A percentile compares a stretch with the other conserved stretches of the same genome.
Conservation (phyloP, 352 stramenopile genomes). For the Blastocystis hominis region DNA sequence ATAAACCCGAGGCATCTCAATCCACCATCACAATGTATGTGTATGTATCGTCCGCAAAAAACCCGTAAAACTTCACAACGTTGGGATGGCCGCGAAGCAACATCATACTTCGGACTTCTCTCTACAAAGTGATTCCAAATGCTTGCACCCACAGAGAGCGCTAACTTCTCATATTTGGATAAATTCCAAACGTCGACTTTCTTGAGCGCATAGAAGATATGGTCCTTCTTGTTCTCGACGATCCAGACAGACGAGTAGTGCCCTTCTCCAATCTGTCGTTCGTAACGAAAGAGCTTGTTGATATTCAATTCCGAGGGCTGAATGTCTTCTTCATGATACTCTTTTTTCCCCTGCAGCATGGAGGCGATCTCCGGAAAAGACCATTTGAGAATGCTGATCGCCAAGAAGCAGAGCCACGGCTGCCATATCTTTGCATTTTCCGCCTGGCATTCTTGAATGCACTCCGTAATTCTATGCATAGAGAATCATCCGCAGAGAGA, state of each 20-base stretch:
- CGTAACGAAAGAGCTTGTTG: constrained; percentile 39
- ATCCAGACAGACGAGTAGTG: constrained; percentile 35
- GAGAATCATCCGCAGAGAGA: not conserved
- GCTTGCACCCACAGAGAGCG: not conserved
- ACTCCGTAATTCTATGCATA: not conserved
- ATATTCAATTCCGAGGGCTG: not conserved
- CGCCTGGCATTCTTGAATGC: constrained; percentile 29
- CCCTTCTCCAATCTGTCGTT: constrained; percentile 47
- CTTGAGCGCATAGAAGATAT: constrained; percentile 46
- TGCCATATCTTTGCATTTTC: not conserved
- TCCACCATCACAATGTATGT: constrained; percentile 86
- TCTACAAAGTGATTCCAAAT: not conserved
- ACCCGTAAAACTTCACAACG: constrained; percentile 81
- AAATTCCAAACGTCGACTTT: not conserved
- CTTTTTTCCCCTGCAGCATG: constrained; percentile 22
- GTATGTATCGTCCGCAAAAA: constrained; percentile 80
- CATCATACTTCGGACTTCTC: constrained; percentile 50
- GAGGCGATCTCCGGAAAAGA: not conserved
- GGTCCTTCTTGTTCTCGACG: not conserved
- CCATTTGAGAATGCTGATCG: not conserved
- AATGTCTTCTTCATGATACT: constrained; percentile 29
- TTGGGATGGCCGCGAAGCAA: constrained; percentile 69
- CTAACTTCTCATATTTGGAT: not conserved
- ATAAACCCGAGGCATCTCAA: not conserved
- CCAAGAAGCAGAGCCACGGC: not conserved